Evolutionary conservation across 805 yeast species (phyloP).

Genomic region (fission yeast (Schizosaccharomyces pombe)): DNA sequence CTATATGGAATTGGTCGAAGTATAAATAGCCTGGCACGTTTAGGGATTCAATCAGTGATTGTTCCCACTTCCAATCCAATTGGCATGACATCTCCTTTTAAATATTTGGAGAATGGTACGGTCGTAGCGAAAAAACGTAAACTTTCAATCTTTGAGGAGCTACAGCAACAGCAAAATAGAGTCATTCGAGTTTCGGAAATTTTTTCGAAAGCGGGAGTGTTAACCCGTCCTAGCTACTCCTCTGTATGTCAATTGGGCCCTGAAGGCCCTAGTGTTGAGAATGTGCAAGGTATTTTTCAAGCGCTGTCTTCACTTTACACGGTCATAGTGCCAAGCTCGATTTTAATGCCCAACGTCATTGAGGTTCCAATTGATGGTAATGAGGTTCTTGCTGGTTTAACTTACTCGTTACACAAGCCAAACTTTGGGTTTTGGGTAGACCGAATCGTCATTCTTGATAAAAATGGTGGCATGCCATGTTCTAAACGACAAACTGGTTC

Average conservation of each 20-base stretch:
- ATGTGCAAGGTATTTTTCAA: neutral
- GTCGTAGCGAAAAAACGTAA: too few species aligned
- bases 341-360: neutral
- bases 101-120: neutral
- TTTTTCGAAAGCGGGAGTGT: neutral
- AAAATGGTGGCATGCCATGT: constrained; percentile 78
- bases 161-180: neutral
- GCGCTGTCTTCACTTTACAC: neutral
- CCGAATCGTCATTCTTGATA: constrained; percentile 57
- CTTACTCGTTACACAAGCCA: constrained; percentile 16
- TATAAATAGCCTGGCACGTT: constrained; percentile 26
- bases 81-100: neutral
- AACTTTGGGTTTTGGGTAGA: constrained; percentile 26
- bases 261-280: neutral
- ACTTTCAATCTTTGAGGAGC: too few species aligned
- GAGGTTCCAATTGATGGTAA: constrained; percentile 17
- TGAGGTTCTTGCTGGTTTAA: constrained; percentile 20
- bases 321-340: neutral
- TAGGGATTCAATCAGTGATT: constrained; percentile 58
- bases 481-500: constrained; percentile 40
- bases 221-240: neutral
- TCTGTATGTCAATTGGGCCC: neutral
- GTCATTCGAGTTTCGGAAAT: neutral
- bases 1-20: constrained; percentile 33
- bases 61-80: constrained; percentile 13